Evolutionary conservation across 2,329 filamentous ascomycete genomes (phyloP), one percentile per base, ranked within the genome.

Genomic region (Mycocentrospora acerina): DNA sequence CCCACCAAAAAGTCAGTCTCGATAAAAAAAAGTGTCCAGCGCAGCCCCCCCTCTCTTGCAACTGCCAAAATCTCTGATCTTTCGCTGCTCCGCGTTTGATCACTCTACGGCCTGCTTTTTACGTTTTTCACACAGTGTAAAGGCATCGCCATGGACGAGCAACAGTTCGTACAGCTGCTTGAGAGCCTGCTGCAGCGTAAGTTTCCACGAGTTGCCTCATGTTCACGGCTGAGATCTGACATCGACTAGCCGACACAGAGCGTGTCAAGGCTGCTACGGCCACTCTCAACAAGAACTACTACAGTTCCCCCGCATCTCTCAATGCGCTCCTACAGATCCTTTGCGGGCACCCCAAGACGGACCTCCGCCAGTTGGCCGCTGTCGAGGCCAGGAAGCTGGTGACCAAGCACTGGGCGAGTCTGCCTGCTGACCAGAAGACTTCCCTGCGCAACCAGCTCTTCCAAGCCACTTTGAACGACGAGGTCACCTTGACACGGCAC

Each of bases 201-300:
- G 86, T 82, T 34, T 28, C 15, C 33, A 24, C 22, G 15, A 16
- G n/a, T 34, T 7, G 24, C 31, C 25, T 28, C 24, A 28, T 26
- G 30, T 18, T 29, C 9, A 47, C 24, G 11, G 16, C 31, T 4
- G 33, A 38, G 22, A 15, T 47, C 69, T 76, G 52, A 74, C 67
- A 46, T 30, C 48, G 30, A 27, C 36, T 62, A 95, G 90, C 93
- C 65, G 85, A 95, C 72, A 95, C 65, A 13, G 66, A 67, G 42
- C 58, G 62, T 71, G 84, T 95, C 70, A 94, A 96, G 80, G 82
- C 86, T 53, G 89, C 90, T 48, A 98, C 91, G 13, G 82, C 86
- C 42, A 83, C 90, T 60, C 82, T 97, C 44, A 90, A 95, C 71
- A 93, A 94, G 71, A 88, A 87, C 71, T 97, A 88, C 77, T 97